A percentile compares a stretch with the other conserved stretches of the same genome.
Evolutionary conservation across 495 filamentous ascomycete species (phyloP).

Genomic region (Friedmanniomyces simplex): DNA sequence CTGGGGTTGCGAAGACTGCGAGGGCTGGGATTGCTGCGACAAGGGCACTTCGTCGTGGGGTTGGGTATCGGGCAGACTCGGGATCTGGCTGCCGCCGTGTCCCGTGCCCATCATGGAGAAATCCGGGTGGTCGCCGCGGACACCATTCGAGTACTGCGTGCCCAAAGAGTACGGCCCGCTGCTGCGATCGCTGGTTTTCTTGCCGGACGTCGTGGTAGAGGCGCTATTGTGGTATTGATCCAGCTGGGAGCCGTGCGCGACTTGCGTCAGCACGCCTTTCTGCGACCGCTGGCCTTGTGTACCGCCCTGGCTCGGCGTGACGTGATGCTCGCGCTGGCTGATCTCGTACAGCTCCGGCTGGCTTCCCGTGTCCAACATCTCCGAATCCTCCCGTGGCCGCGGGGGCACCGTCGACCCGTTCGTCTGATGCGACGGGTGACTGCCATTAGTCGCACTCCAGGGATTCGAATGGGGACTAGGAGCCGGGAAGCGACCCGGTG

Average conservation of each 20-base stretch:
- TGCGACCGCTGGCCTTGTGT: constrained; percentile 53
- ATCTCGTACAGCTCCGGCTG: constrained; percentile 41
- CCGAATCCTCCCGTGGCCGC: constrained; percentile 41
- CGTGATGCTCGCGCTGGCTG: constrained; percentile 30
- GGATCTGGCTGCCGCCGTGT: constrained; percentile 32
- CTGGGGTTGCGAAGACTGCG: constrained; percentile 7
- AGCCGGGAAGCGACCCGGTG: constrained; percentile 39
- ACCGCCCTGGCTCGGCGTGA: constrained; percentile 22
- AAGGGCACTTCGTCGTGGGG: constrained; percentile 32
- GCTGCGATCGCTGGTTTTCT: constrained; percentile 46
- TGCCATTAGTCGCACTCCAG: constrained; percentile 38
- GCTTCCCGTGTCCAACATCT: constrained; percentile 42
- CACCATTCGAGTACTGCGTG: constrained; percentile 55
- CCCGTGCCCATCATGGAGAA: constrained; percentile 25
- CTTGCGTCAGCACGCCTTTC: constrained; percentile 58
- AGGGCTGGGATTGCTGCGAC: background rate
- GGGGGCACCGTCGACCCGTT: constrained; percentile 61
- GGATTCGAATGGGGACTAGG: constrained; percentile 40
- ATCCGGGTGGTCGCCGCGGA: constrained; percentile 26
- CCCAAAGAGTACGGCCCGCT: constrained; percentile 41
- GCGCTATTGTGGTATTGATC: constrained; percentile 72
- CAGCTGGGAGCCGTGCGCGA: constrained; percentile 66
- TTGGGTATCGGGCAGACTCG: constrained; percentile 49
- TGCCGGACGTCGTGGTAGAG: constrained; percentile 54
- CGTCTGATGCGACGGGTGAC: constrained; percentile 42